Evolutionary conservation across 2,329 filamentous ascomycete genomes (phyloP).

Genomic region (Ascochyta fabae): DNA sequence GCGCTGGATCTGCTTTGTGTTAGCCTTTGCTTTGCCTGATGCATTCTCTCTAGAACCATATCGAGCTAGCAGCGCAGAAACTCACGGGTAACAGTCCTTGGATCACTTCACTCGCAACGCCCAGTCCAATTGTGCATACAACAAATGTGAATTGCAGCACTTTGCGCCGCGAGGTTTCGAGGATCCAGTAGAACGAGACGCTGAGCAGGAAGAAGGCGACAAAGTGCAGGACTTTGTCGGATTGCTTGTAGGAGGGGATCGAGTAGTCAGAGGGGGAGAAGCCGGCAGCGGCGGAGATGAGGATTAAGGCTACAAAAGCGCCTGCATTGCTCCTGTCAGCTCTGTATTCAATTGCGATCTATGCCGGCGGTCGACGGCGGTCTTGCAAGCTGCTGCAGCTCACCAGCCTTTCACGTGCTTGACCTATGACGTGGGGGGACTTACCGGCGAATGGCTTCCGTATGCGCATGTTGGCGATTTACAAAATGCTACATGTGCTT

Average conservation of each 20-base stretch:
- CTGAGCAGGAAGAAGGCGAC: conserved; percentile 91
- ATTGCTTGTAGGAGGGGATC: conserved; percentile 68
- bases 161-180: conserved; percentile 87
- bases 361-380: background rate
- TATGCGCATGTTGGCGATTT: conserved; percentile 70
- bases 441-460: conserved; percentile 86
- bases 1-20: conserved; percentile 51
- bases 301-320: conserved; percentile 62
- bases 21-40: too few species aligned
- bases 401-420: conserved; percentile 16
- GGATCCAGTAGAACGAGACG: conserved; percentile 90
- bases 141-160: conserved; percentile 82
- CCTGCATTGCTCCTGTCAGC: conserved; percentile 32
- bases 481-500: conserved; percentile 17
- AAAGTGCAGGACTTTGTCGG: conserved; percentile 87
- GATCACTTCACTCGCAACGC: conserved; percentile 76
- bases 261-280: conserved; percentile 63
- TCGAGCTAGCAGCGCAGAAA: background rate
- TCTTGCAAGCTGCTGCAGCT: background rate
- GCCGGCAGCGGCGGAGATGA: conserved; percentile 74
- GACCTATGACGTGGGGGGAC: conserved; percentile 42
- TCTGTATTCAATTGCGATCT: background rate
- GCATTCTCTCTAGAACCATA: too few species aligned
- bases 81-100: conserved; percentile 71
- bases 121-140: conserved; percentile 75